Evolutionary conservation across 179 eudicot genomes (phyloP).

Genomic region (Silene coronaria): DNA sequence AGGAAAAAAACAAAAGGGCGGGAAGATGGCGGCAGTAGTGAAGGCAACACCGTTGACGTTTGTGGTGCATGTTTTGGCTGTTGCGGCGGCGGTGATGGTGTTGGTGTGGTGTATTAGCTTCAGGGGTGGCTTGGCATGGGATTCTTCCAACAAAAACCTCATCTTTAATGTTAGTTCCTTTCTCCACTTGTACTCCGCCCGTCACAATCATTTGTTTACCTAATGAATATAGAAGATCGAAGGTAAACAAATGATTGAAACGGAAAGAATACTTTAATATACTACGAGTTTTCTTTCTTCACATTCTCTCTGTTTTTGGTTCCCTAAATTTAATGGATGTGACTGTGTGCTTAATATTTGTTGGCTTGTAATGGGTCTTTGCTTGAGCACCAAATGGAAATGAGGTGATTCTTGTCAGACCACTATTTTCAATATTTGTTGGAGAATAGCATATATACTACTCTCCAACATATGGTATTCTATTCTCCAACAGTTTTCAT

Average conservation of each 20-base stretch:
- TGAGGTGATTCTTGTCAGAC: not conserved
- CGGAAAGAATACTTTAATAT: no score
- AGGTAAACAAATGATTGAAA: no score
- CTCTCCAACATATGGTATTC: no score
- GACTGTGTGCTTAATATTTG: not conserved
- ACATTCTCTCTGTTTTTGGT: not conserved
- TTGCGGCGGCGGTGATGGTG: constrained; percentile 62
- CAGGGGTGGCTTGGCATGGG: constrained; percentile 92
- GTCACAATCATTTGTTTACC: not conserved
- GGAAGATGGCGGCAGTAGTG: constrained; percentile 38
- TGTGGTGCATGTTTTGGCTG: constrained; percentile 57
- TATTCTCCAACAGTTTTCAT: no score
- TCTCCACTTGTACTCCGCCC: not conserved
- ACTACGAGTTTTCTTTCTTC: not conserved
- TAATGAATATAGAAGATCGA: no score
- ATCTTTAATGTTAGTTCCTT: constrained; percentile 63
- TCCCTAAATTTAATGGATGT: not conserved
- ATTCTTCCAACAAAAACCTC: constrained; percentile 61
- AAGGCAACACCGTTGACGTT: constrained; percentile 47
- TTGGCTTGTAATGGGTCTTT: not conserved
- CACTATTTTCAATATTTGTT: not conserved
- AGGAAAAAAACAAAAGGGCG: constrained; percentile 6
- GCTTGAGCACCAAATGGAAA: not conserved
- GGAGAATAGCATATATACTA: no score
- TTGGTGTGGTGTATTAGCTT: constrained; percentile 61